Evolutionary conservation across 768 basidiomycete genomes (phyloP), one percentile per base, ranked within the genome.

Genomic region (Tephrocybe rancida): DNA sequence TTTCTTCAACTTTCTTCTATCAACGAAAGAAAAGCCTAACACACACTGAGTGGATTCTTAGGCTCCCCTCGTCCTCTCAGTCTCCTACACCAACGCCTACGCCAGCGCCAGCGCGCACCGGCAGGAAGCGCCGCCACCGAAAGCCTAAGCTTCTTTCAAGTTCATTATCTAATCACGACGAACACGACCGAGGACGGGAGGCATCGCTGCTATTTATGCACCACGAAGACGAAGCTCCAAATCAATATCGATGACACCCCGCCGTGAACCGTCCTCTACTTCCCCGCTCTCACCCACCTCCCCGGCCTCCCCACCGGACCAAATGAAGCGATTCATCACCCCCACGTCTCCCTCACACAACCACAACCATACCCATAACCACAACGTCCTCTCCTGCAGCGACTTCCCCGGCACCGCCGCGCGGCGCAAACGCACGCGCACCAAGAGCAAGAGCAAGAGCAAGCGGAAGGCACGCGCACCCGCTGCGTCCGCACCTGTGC

Each of bases 121-220:
- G 5, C 11, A 66, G 69, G 14, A 73, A 65, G 53, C 75, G 73
- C 39, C 70, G 77, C 48, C 58, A 68, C 57, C 74, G 73, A 21
- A 56, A 47, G 24, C 32, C 49, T 5, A 38, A 38, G 5, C 37
- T 38, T 38, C 8, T 16, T 19, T 27, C 32, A 2, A 41, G 24
- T 13, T 24, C 38, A 11, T 21, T 14, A 5, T 21, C 41, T 29
- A 30, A 7, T 16, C n/a, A 11, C 37, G n/a, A 38, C 37, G 30
- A 32, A 32, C n/a, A n/a, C n/a, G n/a, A n/a, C n/a, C 30, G 13
- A 32, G 6, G 13, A 7, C 30, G 6, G 6, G 30, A 32, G 13
- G n/a, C 10, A 21, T 22, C 13, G n/a, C 35, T n/a, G 11, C 47
- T 21, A 13, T 22, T 24, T 13, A 14, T 3, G 26, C 14, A 25